Evolutionary conservation across 2,329 filamentous ascomycete species (phyloP).

Genomic region (Xylaria sp.): DNA sequence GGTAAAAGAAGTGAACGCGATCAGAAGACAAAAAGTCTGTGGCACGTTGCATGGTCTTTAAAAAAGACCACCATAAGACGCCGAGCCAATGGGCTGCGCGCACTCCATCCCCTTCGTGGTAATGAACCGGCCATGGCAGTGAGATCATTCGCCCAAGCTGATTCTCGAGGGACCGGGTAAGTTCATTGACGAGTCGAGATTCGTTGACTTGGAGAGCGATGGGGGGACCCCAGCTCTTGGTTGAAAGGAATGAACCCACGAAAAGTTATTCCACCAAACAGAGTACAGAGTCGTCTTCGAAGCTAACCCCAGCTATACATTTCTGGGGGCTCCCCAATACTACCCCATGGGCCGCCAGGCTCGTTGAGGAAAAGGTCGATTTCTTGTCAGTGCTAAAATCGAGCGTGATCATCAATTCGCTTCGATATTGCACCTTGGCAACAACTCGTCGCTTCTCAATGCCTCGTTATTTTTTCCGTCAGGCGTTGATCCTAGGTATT

Average conservation of each 20-base stretch:
- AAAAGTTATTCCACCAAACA: slow-evolving; percentile 39
- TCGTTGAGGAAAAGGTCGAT: slow-evolving; percentile 29
- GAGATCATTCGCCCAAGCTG: slow-evolving; percentile 21
- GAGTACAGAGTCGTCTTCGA: slow-evolving; percentile 4
- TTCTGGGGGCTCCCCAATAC: slow-evolving; percentile 26
- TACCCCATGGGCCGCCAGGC: slow-evolving; percentile 34
- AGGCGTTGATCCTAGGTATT: slow-evolving; percentile 18
- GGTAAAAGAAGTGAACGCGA: slow-evolving; percentile 9
- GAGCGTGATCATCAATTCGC: slow-evolving; percentile 16
- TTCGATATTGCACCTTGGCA: slow-evolving; percentile 22
- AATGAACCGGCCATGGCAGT: slow-evolving; percentile 13
- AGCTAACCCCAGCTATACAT: slow-evolving; percentile 25
- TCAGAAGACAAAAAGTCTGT: neutral
- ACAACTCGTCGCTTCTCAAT: neutral
- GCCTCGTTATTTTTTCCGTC: slow-evolving; percentile 14
- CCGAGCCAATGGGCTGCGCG: slow-evolving; percentile 19
- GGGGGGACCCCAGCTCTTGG: slow-evolving; percentile 13
- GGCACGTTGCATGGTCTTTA: slow-evolving; percentile 28
- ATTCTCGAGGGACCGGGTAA: slow-evolving; percentile 23
- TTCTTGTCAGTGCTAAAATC: slow-evolving; percentile 22
- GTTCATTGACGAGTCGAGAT: slow-evolving; percentile 16
- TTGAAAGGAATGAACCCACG: neutral
- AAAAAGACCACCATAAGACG: slow-evolving; percentile 15
- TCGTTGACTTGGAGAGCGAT: slow-evolving; percentile 14
- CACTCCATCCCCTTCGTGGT: slow-evolving; percentile 17